These are phyloP conservation scores for Colletotrichum godetiae DNA, from an alignment of 2,329 filamentous ascomycete genomes.

Conservation along the genomic window DNA sequence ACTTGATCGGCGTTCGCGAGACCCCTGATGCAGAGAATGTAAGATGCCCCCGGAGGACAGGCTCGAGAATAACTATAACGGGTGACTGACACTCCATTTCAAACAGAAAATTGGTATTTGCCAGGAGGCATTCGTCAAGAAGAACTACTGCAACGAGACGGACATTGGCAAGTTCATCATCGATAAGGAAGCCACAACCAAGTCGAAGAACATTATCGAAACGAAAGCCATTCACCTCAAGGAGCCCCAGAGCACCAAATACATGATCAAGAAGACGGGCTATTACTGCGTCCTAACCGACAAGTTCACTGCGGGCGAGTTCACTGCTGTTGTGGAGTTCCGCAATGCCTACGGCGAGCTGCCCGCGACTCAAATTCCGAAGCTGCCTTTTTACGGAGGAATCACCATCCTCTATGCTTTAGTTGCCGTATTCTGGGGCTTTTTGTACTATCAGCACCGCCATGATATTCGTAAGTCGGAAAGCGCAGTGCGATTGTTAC, in stretches of 20 bases:
- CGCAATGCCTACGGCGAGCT: constrained; percentile 97
- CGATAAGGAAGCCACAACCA: constrained; percentile 77
- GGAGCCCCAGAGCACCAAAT: constrained; percentile 78
- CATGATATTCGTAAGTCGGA: constrained; percentile 70
- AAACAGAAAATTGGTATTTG: constrained; percentile 71
- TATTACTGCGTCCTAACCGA: constrained; percentile 95
- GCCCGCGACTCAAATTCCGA: constrained; percentile 93
- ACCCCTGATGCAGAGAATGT: constrained; percentile 66
- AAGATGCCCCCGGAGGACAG: constrained; percentile 40
- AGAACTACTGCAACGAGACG: constrained; percentile 78
- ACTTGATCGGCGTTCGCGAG: constrained; percentile 78
- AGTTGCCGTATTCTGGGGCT: constrained; percentile 88
- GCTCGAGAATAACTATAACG: not conserved
- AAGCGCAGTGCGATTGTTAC: not conserved
- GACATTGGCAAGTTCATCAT: constrained; percentile 88
- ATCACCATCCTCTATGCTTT: constrained; percentile 94
- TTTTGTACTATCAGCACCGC: constrained; percentile 94
- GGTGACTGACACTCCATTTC: constrained; percentile 44
- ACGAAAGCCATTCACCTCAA: constrained; percentile 87
- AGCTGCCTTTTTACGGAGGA: constrained; percentile 95
- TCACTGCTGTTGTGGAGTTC: constrained; percentile 87
- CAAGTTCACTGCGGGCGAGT: constrained; percentile 75
- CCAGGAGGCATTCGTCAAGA: constrained; percentile 75
- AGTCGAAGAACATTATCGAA: constrained; percentile 77
- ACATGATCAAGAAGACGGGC: constrained; percentile 87